phyloP scores from a whole-genome alignment of 2,329 filamentous ascomycete genomes.

The Nigrospora osmanthi region DNA sequence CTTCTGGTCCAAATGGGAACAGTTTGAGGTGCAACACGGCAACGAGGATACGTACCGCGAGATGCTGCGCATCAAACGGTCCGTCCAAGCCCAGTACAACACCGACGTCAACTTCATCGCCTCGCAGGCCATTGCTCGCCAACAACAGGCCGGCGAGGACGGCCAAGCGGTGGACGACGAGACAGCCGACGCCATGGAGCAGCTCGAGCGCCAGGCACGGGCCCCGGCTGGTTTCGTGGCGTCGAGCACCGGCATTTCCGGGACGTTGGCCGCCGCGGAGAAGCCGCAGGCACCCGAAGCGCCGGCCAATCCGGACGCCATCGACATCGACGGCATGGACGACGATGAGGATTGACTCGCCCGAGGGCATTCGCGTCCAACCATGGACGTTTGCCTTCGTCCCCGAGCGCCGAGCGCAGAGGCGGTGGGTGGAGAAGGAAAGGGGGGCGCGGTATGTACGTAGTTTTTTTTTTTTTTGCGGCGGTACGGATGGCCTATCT shows the following conservation, averaged over 20 bases:
- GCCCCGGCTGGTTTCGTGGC: conserved; percentile 89
- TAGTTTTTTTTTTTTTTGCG: too few species aligned
- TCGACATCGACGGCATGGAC: conserved; percentile 69
- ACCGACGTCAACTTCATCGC: conserved; percentile 99
- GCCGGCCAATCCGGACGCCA: conserved; percentile 71
- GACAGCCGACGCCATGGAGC: conserved; percentile 76
- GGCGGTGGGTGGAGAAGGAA: too few species aligned
- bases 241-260: conserved; percentile 66
- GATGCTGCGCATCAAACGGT: conserved; percentile 95
- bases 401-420: too few species aligned
- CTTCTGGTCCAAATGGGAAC: conserved; percentile 97
- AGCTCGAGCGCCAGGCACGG: conserved; percentile 77
- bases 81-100: conserved; percentile 96
- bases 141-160: conserved; percentile 47
- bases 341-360: conserved; percentile 31
- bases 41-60: conserved; percentile 99
- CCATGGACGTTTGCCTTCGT: too few species aligned
- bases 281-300: conserved; percentile 35
- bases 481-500: too few species aligned
- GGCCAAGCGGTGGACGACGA: conserved; percentile 37
- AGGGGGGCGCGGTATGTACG: too few species aligned
- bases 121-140: conserved; percentile 82
- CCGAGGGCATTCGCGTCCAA: too few species aligned
- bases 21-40: conserved; percentile 93
- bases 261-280: conserved; percentile 37